These are phyloP conservation scores for Scleroderma bovista DNA, from an alignment of 768 basidiomycete genomes.

Conservation along the genomic window DNA sequence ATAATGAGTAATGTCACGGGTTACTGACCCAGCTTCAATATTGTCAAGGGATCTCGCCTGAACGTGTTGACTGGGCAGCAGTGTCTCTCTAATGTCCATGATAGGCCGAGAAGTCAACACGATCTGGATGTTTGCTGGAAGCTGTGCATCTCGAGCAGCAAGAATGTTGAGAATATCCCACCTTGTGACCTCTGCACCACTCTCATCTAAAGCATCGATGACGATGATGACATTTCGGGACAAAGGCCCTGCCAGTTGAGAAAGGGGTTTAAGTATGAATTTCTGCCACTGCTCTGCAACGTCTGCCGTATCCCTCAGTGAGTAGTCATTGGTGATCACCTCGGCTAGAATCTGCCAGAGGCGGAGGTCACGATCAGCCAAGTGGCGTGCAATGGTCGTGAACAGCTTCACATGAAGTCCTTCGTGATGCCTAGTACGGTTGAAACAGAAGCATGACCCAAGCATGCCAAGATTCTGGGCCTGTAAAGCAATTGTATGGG, in stretches of 20 bases:
- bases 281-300: constrained; percentile 9
- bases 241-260: not conserved
- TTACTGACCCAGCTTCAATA: not conserved
- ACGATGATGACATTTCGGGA: constrained; percentile 19
- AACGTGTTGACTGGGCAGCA: not conserved
- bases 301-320: not conserved
- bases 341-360: not conserved
- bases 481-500: constrained; percentile 9
- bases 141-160: not conserved
- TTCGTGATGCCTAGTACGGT: not conserved
- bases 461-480: constrained; percentile 8
- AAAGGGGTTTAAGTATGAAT: constrained; percentile 11
- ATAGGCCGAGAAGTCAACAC: not conserved
- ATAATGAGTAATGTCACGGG: not conserved
- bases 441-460: constrained; percentile 16
- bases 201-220: constrained; percentile 21
- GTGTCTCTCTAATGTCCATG: not conserved
- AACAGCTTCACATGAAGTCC: constrained; percentile 4
- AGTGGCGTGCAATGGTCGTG: constrained; percentile 1
- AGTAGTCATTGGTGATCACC: not conserved
- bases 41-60: not conserved
- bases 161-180: not conserved
- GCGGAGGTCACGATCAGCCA: constrained; percentile 10
- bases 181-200: not conserved
- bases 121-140: not conserved